Evolutionary conservation across 805 yeast species (phyloP).

Genomic region (Yamadazyma ubonensis): DNA sequence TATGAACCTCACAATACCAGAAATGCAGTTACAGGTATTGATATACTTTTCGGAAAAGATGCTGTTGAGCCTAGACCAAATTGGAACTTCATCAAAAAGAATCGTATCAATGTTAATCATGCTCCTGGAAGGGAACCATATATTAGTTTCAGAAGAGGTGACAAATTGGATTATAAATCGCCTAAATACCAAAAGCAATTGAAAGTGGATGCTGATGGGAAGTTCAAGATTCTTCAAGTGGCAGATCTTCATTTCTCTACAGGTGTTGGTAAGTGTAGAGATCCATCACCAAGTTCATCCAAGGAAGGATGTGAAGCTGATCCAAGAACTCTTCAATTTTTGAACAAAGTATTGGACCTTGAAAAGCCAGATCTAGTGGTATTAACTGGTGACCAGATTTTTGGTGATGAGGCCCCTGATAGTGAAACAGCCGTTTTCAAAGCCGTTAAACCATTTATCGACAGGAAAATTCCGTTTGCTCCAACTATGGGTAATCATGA

Average conservation of each 20-base stretch:
- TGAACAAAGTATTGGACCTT: conserved; percentile 60
- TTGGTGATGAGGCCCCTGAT: conserved; percentile 78
- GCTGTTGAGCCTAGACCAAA: conserved; percentile 75
- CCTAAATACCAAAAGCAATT: conserved; percentile 30
- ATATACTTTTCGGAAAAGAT: conserved; percentile 69
- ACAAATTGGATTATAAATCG: conserved; percentile 26
- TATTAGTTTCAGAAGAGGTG: conserved; percentile 37
- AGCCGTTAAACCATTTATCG: conserved; percentile 66
- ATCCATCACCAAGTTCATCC: conserved; percentile 57
- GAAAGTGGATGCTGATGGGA: conserved; percentile 41
- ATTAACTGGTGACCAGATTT: conserved; percentile 88
- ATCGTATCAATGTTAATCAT: conserved; percentile 24
- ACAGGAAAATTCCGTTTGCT: conserved; percentile 76
- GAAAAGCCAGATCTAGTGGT: conserved; percentile 87
- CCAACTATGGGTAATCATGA: conserved; percentile 92
- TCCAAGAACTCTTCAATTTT: conserved; percentile 59
- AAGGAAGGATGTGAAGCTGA: conserved; percentile 72
- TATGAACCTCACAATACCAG: conserved; percentile 40
- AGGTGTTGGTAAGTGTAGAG: conserved; percentile 75
- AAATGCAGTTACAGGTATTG: conserved; percentile 54
- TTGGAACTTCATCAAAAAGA: conserved; percentile 49
- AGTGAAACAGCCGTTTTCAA: conserved; percentile 80
- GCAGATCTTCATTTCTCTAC: conserved; percentile 93
- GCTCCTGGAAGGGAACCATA: conserved; percentile 24
- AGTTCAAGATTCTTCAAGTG: conserved; percentile 78